phyloP scores from a whole-genome alignment of 306 rosid species.

The Psophocarpus tetragonolobus region DNA sequence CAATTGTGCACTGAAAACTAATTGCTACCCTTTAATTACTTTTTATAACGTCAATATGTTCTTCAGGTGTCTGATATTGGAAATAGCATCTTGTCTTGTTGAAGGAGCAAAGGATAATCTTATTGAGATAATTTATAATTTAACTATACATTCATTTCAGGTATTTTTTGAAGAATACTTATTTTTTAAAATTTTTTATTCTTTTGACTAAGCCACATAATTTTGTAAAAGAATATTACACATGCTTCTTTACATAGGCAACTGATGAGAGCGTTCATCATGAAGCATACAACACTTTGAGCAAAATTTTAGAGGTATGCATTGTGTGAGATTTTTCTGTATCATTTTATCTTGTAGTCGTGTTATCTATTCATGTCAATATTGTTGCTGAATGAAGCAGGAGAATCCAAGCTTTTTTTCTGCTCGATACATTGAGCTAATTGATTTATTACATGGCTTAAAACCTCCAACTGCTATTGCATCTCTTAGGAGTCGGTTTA shows the following conservation, averaged over 20 bases:
- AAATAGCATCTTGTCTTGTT: slow-evolving; percentile 73
- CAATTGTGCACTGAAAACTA: not conserved
- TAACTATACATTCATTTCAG: slow-evolving; percentile 60
- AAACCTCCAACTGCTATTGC: slow-evolving; percentile 58
- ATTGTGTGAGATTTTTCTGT: not conserved
- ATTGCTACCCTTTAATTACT: slow-evolving; percentile 5
- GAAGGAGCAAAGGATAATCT: slow-evolving; percentile 76
- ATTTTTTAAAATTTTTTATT: slow-evolving; percentile 13
- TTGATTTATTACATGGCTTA: slow-evolving; percentile 60
- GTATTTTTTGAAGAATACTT: slow-evolving; percentile 44
- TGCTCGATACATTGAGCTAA: slow-evolving; percentile 56
- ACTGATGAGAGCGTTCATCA: slow-evolving; percentile 47
- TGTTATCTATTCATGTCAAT: slow-evolving; percentile 16
- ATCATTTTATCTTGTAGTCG: not conserved
- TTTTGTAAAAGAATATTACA: slow-evolving; percentile 8
- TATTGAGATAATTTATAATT: slow-evolving; percentile 63
- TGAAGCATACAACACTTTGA: slow-evolving; percentile 71
- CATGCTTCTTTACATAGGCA: slow-evolving; percentile 48
- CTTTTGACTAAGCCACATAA: slow-evolving; percentile 15
- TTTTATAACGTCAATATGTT: slow-evolving; percentile 24
- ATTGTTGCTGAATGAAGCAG: slow-evolving; percentile 56
- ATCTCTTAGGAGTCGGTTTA: slow-evolving; percentile 67
- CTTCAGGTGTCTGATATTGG: slow-evolving; percentile 67
- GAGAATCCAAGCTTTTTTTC: slow-evolving; percentile 63
- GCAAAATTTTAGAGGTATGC: slow-evolving; percentile 79